These are phyloP conservation scores for Protomyces arabidopsidicola DNA, from an alignment of 1,139 yeast species.

Conservation along the genomic window DNA sequence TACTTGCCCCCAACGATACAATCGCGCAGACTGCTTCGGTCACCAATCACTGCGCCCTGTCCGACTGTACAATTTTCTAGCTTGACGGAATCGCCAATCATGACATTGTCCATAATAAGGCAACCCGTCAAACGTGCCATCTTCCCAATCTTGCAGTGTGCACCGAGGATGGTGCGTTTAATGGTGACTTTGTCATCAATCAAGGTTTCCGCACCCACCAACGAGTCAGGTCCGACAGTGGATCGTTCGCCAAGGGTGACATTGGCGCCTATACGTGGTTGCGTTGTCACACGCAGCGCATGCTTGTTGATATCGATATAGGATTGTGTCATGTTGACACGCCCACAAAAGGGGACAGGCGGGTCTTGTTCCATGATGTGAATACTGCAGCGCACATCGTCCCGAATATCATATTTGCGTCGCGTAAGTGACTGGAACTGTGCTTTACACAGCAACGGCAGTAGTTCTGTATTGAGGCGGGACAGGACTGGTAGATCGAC, in stretches of 20 bases:
- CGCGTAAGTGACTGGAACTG: slow-evolving; percentile 29
- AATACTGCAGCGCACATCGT: neutral
- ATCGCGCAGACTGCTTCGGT: slow-evolving; percentile 27
- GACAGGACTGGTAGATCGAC: slow-evolving; percentile 23
- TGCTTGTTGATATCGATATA: slow-evolving; percentile 28
- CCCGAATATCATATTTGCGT: slow-evolving; percentile 1
- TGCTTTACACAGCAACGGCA: slow-evolving; percentile 29
- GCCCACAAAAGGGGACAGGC: slow-evolving; percentile 18
- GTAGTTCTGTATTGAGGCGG: slow-evolving; percentile 26
- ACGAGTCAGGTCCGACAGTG: slow-evolving; percentile 80
- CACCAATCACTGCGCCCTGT: slow-evolving; percentile 52
- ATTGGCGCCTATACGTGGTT: slow-evolving; percentile 6
- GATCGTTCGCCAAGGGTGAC: slow-evolving; percentile 50
- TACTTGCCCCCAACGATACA: slow-evolving; percentile 30
- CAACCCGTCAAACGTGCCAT: slow-evolving; percentile 86
- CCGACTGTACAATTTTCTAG: slow-evolving; percentile 91
- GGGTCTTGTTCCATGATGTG: slow-evolving; percentile 8
- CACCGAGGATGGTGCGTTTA: slow-evolving; percentile 76
- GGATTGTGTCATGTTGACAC: slow-evolving; percentile 28
- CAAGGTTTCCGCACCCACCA: slow-evolving; percentile 56
- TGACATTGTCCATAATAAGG: slow-evolving; percentile 65
- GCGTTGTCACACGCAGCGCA: slow-evolving; percentile 14
- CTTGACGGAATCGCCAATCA: slow-evolving; percentile 58
- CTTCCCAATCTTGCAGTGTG: slow-evolving; percentile 72
- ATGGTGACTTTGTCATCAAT: slow-evolving; percentile 78